Evolutionary conservation across 2,329 filamentous ascomycete species (phyloP).

Genomic region (Pseudogymnoascus sp.): DNA sequence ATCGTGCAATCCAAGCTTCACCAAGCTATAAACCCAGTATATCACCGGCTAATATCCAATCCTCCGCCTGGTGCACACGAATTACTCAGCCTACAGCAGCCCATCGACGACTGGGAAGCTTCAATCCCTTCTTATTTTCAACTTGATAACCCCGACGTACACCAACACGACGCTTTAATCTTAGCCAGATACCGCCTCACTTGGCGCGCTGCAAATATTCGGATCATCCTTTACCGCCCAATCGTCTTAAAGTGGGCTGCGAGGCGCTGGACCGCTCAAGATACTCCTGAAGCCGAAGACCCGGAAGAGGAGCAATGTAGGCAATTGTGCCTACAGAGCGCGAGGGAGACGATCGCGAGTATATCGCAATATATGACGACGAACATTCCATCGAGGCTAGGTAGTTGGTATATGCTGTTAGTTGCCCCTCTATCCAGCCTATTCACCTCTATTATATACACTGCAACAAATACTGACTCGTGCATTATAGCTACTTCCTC

Average conservation of each 20-base stretch:
- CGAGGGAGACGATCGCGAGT: constrained; percentile 34
- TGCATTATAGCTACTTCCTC: constrained; percentile 32
- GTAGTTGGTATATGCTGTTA: constrained; percentile 37
- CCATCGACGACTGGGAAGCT: constrained; percentile 37
- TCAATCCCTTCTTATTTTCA: constrained; percentile 35
- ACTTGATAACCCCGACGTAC: constrained; percentile 26
- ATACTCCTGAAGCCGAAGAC: constrained; percentile 29
- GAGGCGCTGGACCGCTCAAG: constrained; percentile 20
- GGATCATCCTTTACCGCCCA: constrained; percentile 37
- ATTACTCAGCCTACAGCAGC: constrained; percentile 33
- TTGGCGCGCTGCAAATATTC: constrained; percentile 38
- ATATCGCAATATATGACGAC: constrained; percentile 36
- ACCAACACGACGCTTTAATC: constrained; percentile 32
- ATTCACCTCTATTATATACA: neutral
- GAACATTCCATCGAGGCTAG: constrained; percentile 34
- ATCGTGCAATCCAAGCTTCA: constrained; percentile 37
- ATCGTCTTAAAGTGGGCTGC: constrained; percentile 35
- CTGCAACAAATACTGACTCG: neutral
- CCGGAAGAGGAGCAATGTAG: constrained; percentile 33
- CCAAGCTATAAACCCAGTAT: constrained; percentile 36
- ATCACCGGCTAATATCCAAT: constrained; percentile 37
- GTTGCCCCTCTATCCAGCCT: constrained; percentile 10
- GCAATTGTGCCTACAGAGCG: constrained; percentile 34
- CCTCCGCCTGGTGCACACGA: constrained; percentile 36
- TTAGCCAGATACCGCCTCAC: constrained; percentile 31